Conservation (phyloP, 345 rosid genomes). For the Bruguiera parviflora region DNA sequence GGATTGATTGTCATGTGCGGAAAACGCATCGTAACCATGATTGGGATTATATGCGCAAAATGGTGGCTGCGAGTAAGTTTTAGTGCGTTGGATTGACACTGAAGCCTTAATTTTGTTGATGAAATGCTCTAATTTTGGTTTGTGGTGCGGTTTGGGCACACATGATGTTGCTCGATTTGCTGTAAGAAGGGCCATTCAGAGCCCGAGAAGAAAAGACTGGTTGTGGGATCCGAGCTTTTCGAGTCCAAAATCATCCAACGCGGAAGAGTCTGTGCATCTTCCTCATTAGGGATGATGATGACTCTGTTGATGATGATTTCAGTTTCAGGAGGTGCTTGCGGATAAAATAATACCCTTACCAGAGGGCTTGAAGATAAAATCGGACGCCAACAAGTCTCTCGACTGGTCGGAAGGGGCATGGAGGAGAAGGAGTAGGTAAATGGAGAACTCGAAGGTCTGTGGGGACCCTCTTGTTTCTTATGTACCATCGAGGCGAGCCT, state of each 20-base stretch:
- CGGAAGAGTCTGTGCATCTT: constrained; percentile 81
- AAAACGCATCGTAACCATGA: no score
- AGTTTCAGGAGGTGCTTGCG: constrained; percentile 95
- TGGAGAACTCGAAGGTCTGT: not conserved
- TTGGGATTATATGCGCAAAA: no score
- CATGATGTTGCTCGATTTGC: constrained; percentile 63
- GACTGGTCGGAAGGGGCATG: constrained; percentile 43
- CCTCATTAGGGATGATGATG: constrained; percentile 74
- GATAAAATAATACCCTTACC: constrained; percentile 83
- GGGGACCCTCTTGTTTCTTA: not conserved
- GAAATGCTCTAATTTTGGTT: constrained; percentile 9
- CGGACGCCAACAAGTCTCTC: constrained; percentile 35
- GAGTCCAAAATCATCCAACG: constrained; percentile 66
- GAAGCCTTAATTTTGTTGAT: not conserved
- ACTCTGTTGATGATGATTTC: constrained; percentile 61
- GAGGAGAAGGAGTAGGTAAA: constrained; percentile 47
- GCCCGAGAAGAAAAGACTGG: constrained; percentile 70
- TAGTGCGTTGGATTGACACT: not conserved
- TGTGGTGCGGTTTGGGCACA: constrained; percentile 62
- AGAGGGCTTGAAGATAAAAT: constrained; percentile 66
- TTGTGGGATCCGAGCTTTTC: constrained; percentile 61
- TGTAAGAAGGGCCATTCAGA: constrained; percentile 72
- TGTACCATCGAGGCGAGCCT: not conserved
- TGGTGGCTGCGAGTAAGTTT: no score
- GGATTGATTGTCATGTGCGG: no score